Conservation (phyloP, 495 filamentous ascomycete genomes). For the Pseudomonodictys pantanalensis region DNA sequence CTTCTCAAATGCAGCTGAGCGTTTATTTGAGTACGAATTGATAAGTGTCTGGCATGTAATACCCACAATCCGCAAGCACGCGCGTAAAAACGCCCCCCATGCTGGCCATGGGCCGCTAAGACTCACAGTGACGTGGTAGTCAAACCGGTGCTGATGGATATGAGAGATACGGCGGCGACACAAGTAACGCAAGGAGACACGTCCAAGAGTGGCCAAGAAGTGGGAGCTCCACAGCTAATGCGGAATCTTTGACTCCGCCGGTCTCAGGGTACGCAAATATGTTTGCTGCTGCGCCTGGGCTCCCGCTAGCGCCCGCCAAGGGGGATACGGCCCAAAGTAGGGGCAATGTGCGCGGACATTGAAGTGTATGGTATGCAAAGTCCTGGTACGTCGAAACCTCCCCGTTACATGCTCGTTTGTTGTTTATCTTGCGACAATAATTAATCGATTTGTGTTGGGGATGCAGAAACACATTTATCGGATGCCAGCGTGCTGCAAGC, state of each 20-base stretch:
- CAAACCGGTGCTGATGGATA: conserved; percentile 17
- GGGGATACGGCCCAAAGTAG: conserved; percentile 16
- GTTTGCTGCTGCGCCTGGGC: conserved; percentile 7
- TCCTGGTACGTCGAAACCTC: too few relatives aligned
- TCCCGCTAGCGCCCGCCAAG: conserved; percentile 18
- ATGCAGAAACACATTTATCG: too few relatives aligned
- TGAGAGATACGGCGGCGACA: conserved; percentile 12
- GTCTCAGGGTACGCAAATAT: conserved; percentile 24
- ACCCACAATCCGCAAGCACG: conserved; percentile 5
- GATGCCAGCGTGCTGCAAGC: too few relatives aligned
- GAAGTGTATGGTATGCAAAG: not conserved
- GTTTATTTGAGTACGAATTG: not conserved
- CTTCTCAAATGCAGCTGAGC: not conserved
- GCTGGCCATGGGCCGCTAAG: not conserved
- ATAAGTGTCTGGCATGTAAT: not conserved
- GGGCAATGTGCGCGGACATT: not conserved
- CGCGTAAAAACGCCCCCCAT: conserved; percentile 1
- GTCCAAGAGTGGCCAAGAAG: conserved; percentile 24
- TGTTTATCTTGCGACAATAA: too few relatives aligned
- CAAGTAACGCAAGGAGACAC: conserved; percentile 30
- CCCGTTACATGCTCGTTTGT: too few relatives aligned
- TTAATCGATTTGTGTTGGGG: too few relatives aligned
- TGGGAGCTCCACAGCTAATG: conserved; percentile 28
- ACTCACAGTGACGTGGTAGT: conserved; percentile 24
- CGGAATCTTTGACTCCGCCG: conserved; percentile 26